phyloP scores from a whole-genome alignment of 2,329 filamentous ascomycete species.

The Ampelomyces quisqualis region DNA sequence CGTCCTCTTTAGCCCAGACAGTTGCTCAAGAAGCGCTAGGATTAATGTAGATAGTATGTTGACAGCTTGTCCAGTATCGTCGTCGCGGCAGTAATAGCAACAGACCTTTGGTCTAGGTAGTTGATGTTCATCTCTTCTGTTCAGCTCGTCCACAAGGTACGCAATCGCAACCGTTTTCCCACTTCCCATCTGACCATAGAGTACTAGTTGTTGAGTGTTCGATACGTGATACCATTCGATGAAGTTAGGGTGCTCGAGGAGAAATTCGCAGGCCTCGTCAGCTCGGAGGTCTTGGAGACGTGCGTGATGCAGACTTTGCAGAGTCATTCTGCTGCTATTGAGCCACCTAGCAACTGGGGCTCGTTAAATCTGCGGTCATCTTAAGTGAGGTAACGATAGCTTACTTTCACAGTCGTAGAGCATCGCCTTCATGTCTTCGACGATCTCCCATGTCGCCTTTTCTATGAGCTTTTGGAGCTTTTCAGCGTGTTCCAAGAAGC shows the following conservation, averaged over 20 bases:
- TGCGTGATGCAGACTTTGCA: conserved; percentile 7
- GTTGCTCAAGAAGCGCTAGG: conserved; percentile 9
- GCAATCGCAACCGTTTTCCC: conserved; percentile 10
- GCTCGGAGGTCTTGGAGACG: conserved; percentile 8
- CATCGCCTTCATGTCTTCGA: conserved; percentile 11
- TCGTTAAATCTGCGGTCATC: background rate
- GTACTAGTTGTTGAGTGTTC: conserved; percentile 2
- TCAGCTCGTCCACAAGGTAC: conserved; percentile 12
- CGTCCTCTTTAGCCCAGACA: conserved; percentile 10
- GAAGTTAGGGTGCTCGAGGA: conserved; percentile 9
- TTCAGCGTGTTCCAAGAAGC: conserved; percentile 9
- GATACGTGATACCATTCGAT: conserved; percentile 4
- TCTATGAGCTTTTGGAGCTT: conserved; percentile 11
- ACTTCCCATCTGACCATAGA: conserved; percentile 12
- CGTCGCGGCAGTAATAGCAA: conserved; percentile 14
- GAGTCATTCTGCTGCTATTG: background rate
- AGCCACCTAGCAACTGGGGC: conserved; percentile 1
- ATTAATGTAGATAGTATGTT: conserved; percentile 7
- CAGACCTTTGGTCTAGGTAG: conserved; percentile 11
- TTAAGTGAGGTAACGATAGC: background rate
- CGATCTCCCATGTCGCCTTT: conserved; percentile 12
- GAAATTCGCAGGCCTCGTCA: conserved; percentile 12
- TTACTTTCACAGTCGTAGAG: conserved; percentile 15
- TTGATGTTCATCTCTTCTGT: conserved; percentile 7
- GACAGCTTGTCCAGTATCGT: conserved; percentile 10